Evolutionary conservation across 495 filamentous ascomycete species (phyloP), one percentile per base, ranked within the genome.

Genomic region (Corynascus novoguineensis): DNA sequence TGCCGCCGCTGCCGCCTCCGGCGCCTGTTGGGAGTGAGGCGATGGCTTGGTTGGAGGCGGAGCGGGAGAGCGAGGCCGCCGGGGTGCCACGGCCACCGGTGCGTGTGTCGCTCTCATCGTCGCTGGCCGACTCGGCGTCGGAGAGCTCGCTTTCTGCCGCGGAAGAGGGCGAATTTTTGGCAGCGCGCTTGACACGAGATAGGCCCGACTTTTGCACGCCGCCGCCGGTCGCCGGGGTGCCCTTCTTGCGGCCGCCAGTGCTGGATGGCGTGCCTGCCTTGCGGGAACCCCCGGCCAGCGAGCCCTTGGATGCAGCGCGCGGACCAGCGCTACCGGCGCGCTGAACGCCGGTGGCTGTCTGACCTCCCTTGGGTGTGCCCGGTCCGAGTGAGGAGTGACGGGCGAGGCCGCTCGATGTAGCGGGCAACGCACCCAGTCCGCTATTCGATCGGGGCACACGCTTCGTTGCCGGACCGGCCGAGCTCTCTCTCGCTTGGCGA

Each of bases 331-430:
- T 90, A 27, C 88, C 88, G 2, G 84, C 86, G 28, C 88, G 79
- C 46, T 77, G 81, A 11, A 74, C 64, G 10, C 73, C 75, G 1
- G 70, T 68, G 6, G 86, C 86, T 14, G 87, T 86, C 0, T 62
- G 54, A 31, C 60, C 60, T 3, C 81, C 79, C 71, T 93, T 93
- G n/a, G 91, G 90, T 3, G 90, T 96, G 8, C 87, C 87, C 0
- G 89, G 91, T 3, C 90, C 89, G 5, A 92, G 70, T 3, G 90
- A 95, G 0, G 87, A 83, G 68, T 95, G 90, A 0, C 91, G 83
- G 2, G 76, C 82, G 4, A 95, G 79, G 29, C 81, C 83, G 45
- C 89, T 91, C 0, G 88, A 86, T 3, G 86, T 80, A 0, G 78
- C 68, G 0, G 89, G 87, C 3, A 91, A 69, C 12, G 77, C 81